These are phyloP conservation scores for Daldinia caldariorum DNA, from an alignment of 495 filamentous ascomycete genomes.

Conservation along the genomic window DNA sequence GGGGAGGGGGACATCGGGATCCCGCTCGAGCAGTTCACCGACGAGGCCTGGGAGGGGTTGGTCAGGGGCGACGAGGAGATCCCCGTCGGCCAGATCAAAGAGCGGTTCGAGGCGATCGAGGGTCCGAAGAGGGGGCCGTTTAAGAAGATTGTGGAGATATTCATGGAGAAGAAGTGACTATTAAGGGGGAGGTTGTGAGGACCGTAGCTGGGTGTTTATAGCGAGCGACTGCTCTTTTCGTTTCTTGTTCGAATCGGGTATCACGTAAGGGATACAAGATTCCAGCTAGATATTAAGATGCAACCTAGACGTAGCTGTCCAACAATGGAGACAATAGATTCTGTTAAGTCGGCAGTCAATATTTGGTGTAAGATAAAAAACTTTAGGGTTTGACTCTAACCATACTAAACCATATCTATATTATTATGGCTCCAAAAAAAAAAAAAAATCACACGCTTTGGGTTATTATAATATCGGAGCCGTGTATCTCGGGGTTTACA, in stretches of 20 bases:
- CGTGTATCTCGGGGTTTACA: neutral
- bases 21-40: conserved; percentile 66
- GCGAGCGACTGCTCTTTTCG: neutral
- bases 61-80: conserved; percentile 61
- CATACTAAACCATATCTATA: no score
- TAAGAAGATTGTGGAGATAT: conserved; percentile 25
- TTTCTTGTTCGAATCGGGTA: neutral
- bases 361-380: no score
- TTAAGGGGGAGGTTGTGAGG: conserved; percentile 16
- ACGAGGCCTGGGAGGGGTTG: conserved; percentile 65
- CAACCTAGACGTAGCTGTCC: no score
- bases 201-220: neutral
- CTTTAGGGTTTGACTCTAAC: no score
- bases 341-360: no score
- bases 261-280: neutral
- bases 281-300: neutral
- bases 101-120: conserved; percentile 29
- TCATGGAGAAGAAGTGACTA: conserved; percentile 21
- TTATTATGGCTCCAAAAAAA: no score
- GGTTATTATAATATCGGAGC: no score
- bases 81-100: conserved; percentile 40
- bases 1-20: conserved; percentile 61
- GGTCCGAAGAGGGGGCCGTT: conserved; percentile 29
- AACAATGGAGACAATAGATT: no score
- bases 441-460: no score